Base-by-base conservation (phyloP, 257 asterid genomes). In the Solanum paucissectum region DNA sequence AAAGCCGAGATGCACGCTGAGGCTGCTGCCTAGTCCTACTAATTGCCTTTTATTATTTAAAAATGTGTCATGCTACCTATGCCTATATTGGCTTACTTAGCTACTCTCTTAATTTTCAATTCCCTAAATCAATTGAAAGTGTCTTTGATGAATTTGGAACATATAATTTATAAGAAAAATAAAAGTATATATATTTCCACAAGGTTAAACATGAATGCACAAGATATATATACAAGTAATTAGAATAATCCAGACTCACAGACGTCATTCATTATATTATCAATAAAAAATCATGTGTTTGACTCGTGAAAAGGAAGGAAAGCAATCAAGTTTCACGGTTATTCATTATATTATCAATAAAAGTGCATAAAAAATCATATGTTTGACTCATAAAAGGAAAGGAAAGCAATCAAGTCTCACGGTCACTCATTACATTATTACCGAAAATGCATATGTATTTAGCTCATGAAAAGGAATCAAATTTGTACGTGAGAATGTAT, bases 1-100 rank as follows among this genome's bases (percentile, higher is more conserved):
- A 88, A 87, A 87, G 90, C 88, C 58, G 92, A 94, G 90, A 94
- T 92, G 95, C 60, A 88, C 84, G 66, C 88, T 5, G 91, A 90
- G 68, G 73, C 90, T 8, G 74, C 77, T 40, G 34, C 87, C 77
- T 68, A 62, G 14, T 23, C n/a, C 83, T 75, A 52, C 20, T 46
- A 5, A 0, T 18, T 52, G 62, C 23, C 62, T 52, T 52, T 52
- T 16, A 52, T 52, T 52, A 52, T 46, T 13, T 46, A 46, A 46
- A 46, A 46, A 23, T n/a, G 72, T 64, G 16, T 64, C 18, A 25
- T 64, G 34, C 34, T 64, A 8, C 72, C 33, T 64, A 58, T 7
- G 18, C 18, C 72, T 64, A 64, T 64, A 64, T 64, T 11, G 18
- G 34, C 32, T 5, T 66, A 25, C 13, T 25, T 23, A 60, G 13